Percentiles rank a stretch among this genome's conserved stretches.
Evolutionary conservation across 306 rosid species (phyloP).

Genomic region (Alnus rubra): DNA sequence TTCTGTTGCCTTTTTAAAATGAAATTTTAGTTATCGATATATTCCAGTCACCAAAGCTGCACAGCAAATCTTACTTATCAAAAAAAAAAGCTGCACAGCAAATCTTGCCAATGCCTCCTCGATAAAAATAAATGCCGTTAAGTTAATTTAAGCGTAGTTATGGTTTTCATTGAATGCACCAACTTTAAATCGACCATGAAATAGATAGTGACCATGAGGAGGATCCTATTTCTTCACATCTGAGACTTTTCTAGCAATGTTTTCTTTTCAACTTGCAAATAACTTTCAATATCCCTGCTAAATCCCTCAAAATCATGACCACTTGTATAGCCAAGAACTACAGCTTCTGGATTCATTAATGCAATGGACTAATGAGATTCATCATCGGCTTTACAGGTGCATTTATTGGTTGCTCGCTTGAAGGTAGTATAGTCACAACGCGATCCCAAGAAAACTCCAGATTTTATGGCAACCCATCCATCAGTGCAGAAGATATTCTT

Average conservation of each 20-base stretch:
- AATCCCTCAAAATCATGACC: background rate
- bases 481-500: constrained; percentile 24
- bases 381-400: constrained; percentile 13
- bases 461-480: constrained; percentile 26
- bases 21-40: background rate
- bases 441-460: constrained; percentile 17
- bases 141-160: background rate
- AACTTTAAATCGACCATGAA: no score
- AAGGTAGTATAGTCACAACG: constrained; percentile 24
- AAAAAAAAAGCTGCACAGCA: no score
- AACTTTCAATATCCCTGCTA: background rate
- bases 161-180: background rate
- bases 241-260: background rate
- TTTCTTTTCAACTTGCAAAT: background rate
- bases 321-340: background rate
- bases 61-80: background rate
- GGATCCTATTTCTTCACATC: background rate
- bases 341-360: background rate
- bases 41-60: background rate
- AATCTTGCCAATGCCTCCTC: background rate
- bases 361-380: background rate
- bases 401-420: constrained; percentile 28
- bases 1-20: background rate
- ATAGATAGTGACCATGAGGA: no score
- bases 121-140: background rate